Percentiles rank a stretch among this genome's conserved stretches.
phyloP scores from a whole-genome alignment of 176 grass and related monocot genomes.

The Puya raimondii region DNA sequence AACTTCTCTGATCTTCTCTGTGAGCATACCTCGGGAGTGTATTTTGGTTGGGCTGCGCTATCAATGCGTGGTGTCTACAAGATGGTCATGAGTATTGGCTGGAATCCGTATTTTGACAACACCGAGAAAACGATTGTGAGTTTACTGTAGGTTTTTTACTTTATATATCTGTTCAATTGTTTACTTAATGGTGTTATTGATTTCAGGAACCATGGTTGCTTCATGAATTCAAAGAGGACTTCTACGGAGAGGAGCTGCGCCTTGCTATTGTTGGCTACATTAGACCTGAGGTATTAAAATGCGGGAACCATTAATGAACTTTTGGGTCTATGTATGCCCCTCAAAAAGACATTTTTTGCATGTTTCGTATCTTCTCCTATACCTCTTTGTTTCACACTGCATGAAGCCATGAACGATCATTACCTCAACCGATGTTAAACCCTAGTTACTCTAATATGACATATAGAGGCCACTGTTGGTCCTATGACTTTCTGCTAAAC shows the following conservation, averaged over 20 bases:
- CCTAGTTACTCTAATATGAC: too few species aligned
- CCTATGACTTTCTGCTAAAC: too few species aligned
- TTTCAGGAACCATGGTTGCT: conserved; percentile 96
- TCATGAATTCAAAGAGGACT: conserved; percentile 75
- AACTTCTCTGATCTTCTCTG: conserved; percentile 67
- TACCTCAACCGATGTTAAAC: too few species aligned
- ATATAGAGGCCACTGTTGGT: too few species aligned
- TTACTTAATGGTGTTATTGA: conserved; percentile 14
- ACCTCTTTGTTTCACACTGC: too few species aligned
- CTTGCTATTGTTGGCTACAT: conserved; percentile 89
- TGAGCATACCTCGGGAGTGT: conserved; percentile 87
- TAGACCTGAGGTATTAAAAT: conserved; percentile 63
- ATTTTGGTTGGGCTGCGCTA: conserved; percentile 89
- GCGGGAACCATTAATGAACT: too few species aligned
- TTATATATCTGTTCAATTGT: conserved; percentile 15
- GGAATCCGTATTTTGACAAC: conserved; percentile 97
- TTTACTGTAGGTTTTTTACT: conserved; percentile 13
- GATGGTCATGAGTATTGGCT: conserved; percentile 99
- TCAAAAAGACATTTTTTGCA: too few species aligned
- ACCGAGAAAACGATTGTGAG: conserved; percentile 87
- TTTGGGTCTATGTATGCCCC: too few species aligned
- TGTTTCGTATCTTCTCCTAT: too few species aligned
- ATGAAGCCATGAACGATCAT: too few species aligned
- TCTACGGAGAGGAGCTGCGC: conserved; percentile 87
- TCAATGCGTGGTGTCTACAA: conserved; percentile 64